Base-by-base conservation (phyloP, 1,139 yeast species). In the Suhomyces choctaworum region DNA sequence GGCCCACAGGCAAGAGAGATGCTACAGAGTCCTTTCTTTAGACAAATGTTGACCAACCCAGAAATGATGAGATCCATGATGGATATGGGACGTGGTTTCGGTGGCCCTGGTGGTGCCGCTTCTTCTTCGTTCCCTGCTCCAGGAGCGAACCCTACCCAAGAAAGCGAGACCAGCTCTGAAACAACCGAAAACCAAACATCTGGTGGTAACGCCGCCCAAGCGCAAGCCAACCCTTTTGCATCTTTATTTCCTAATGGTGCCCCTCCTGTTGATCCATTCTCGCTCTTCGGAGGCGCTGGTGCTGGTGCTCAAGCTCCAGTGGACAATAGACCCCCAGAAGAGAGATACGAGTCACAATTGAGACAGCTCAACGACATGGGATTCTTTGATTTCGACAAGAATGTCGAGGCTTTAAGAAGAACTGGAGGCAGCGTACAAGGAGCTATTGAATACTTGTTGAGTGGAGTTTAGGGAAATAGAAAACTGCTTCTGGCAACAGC, bases 371-470 rank as follows among this genome's bases (percentile, higher is more conserved):
- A 92, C 58, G 98, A 92, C 56, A 87, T 92, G 83, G 98, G 98
- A 2, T 92, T 92, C 65, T 81, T 78, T 48, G 97, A 92, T 50
- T 92, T 90, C 55, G 97, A 92, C 48, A 75, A 87, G 50, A 92
- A 92, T 54, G 89, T 92, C 13, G 82, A 82, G 16, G 97, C 97
- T 1, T 73, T 92, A 52, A 80, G 97, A 67, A 80, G 97, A 64
- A 80, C 94, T 39, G 97, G 97, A 16, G 98, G 98, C 9, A 86
- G 90, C 48, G 97, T 92, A 13, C 96, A 92, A 62, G 97, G 97
- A 26, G 98, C 98, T 10, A 74, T 92, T 38, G 97, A 90, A 60
- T 86, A 88, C 41, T 70, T 92, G 51, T 74, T 92, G 42, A 31
- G 41, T 4, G 36, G 36, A 15, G 33, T 30, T 22, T 36, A 29